These are phyloP conservation scores for Coemansia asiatica DNA, from an alignment of 192 early-diverging fungal genomes.

Conservation along the genomic window DNA sequence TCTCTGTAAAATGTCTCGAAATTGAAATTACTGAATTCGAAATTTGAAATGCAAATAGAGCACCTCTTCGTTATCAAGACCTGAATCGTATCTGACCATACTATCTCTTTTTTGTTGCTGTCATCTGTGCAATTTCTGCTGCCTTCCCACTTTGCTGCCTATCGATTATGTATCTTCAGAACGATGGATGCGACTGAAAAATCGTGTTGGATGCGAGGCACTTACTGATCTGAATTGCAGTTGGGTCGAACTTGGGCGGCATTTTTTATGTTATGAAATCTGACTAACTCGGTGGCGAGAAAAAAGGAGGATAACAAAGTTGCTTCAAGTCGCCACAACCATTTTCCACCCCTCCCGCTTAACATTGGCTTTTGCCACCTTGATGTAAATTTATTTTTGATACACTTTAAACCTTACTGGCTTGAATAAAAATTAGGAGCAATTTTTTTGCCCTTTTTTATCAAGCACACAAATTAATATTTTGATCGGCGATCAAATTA, in stretches of 20 bases:
- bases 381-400: too few relatives aligned
- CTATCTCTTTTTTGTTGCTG: too few relatives aligned
- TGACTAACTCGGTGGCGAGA: slow-evolving; percentile 8
- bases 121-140: background rate
- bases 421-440: too few relatives aligned
- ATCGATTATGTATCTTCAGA: background rate
- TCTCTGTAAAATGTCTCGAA: too few relatives aligned
- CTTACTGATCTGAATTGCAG: slow-evolving; percentile 67
- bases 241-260: slow-evolving; percentile 90
- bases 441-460: too few relatives aligned
- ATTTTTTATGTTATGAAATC: slow-evolving; percentile 50
- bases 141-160: background rate
- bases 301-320: slow-evolving; percentile 9
- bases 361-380: background rate
- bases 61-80: too few relatives aligned
- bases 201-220: slow-evolving; percentile 19
- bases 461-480: too few relatives aligned
- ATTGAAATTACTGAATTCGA: too few relatives aligned
- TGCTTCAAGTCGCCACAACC: background rate
- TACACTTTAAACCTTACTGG: background rate
- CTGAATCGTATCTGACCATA: too few relatives aligned
- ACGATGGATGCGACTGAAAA: slow-evolving; percentile 9
- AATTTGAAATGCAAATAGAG: background rate
- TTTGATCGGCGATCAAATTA: background rate
- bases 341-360: slow-evolving; percentile 1